Base-by-base conservation (phyloP, 129 eudicot genomes). In the Ambrosia artemisiifolia region DNA sequence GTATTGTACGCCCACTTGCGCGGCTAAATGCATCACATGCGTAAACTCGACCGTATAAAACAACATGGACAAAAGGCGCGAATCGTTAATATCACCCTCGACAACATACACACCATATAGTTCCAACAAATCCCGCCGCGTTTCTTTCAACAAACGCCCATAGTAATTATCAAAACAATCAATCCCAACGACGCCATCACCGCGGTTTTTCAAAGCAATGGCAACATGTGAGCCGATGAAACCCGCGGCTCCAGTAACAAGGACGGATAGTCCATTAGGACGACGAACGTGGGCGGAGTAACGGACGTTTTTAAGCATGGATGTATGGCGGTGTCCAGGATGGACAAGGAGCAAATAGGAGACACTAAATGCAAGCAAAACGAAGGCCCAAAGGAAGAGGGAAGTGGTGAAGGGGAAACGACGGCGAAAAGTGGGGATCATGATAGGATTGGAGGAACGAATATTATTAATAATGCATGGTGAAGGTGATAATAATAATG, bases 11-110 rank as follows among this genome's bases (percentile, higher is more conserved):
- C 90, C 90, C 2, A 82, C 90, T 66, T 85, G 90, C 11, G 90
- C 90, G 1, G 90, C 90, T 49, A 85, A 71, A 38, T 85, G 90
- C 85, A 85, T 85, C 5, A 85, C 87, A 59, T 85, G 87, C n/a
- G 85, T 85, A 59, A 85, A 85, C 0, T 75, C 70, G 2, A 82
- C 85, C 11, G 80, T 75, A 1, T 79, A 75, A 40, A 85, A 85
- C 1, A 85, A 64, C 68, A 48, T 44, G 0, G 85, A 66, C 16
- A 85, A 30, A 3, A 85, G 75, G 11, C 83, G 80, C 2, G 32
- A 54, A 60, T 85, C 80, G 62, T 85, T 85, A 14, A 85, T 54
- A 49, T 85, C 90, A 16, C 90, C 90, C 17, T 85, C 81, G 13
- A 85, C 87, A 16, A 85, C 61, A n/a, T 69, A 83, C 11, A 85